phyloP scores from a whole-genome alignment of 345 rosid genomes.

The Ricinus communis region DNA sequence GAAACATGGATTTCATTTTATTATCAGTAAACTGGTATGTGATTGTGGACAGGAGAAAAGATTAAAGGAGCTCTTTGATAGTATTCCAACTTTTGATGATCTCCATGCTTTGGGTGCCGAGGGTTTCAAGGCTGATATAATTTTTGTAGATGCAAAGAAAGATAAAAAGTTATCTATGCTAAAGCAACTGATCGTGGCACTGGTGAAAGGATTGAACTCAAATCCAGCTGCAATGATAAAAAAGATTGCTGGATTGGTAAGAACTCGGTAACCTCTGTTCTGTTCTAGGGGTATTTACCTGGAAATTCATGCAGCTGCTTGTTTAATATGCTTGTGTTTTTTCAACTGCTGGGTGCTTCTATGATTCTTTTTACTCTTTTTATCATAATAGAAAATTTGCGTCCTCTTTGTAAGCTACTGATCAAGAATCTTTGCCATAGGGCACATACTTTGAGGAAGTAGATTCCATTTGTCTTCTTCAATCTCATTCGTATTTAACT shows the following conservation, averaged over 20 bases:
- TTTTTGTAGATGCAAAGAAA: constrained; percentile 78
- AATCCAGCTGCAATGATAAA: constrained; percentile 84
- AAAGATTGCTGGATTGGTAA: constrained; percentile 94
- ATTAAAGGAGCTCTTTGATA: constrained; percentile 68
- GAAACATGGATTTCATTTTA: background rate
- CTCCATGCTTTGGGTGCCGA: constrained; percentile 77
- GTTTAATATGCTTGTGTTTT: background rate
- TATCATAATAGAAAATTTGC: background rate
- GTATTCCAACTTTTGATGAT: constrained; percentile 82
- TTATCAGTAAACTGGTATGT: constrained; percentile 9
- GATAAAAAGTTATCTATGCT: constrained; percentile 89
- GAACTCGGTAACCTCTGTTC: constrained; percentile 24
- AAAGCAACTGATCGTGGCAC: constrained; percentile 69
- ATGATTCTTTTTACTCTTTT: background rate
- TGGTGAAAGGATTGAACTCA: constrained; percentile 83
- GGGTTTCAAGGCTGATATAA: constrained; percentile 71
- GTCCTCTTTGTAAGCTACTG: background rate
- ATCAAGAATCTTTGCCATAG: background rate
- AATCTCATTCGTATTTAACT: background rate
- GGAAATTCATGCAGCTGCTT: background rate
- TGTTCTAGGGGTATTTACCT: background rate
- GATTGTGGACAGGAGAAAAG: constrained; percentile 62
- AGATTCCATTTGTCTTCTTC: background rate
- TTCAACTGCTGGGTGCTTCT: background rate
- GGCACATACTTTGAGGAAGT: background rate